Evolutionary conservation across 768 basidiomycete species (phyloP).

Genomic region (Lactifluus rugatus): DNA sequence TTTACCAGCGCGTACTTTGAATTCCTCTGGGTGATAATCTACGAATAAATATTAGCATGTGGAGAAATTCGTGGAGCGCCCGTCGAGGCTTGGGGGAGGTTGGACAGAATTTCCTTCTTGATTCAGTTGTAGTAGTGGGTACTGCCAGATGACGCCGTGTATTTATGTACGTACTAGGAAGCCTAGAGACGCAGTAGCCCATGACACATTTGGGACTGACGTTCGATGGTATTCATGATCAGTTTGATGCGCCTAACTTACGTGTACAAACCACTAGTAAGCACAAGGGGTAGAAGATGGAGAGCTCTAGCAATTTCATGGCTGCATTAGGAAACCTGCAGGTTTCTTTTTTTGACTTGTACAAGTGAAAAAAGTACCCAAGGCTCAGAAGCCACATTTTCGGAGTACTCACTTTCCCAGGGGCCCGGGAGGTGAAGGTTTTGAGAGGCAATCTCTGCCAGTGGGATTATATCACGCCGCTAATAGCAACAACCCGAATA

Average conservation of each 20-base stretch:
- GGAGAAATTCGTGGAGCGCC: background rate
- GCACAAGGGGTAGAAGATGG: too few species aligned
- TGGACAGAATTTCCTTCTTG: background rate
- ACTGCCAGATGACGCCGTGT: too few species aligned
- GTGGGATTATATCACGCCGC: too few species aligned
- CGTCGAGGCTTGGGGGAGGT: background rate
- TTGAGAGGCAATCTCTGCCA: too few species aligned
- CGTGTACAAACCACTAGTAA: too few species aligned
- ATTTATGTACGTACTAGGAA: background rate
- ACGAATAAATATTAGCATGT: conserved; percentile 24
- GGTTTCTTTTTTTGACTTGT: too few species aligned
- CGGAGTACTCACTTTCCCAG: background rate
- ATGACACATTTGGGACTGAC: too few species aligned
- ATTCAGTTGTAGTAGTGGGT: background rate
- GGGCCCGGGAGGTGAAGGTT: background rate
- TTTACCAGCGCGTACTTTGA: conserved; percentile 69
- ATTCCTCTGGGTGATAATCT: conserved; percentile 49
- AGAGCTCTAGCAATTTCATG: too few species aligned
- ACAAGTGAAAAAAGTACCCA: background rate
- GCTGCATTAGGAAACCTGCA: too few species aligned
- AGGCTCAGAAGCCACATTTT: background rate
- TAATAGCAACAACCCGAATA: background rate
- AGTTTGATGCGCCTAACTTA: too few species aligned
- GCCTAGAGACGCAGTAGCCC: background rate
- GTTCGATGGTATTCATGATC: too few species aligned